Base-by-base conservation (phyloP, 164 flowering plant species). In the Taxillus chinensis region DNA sequence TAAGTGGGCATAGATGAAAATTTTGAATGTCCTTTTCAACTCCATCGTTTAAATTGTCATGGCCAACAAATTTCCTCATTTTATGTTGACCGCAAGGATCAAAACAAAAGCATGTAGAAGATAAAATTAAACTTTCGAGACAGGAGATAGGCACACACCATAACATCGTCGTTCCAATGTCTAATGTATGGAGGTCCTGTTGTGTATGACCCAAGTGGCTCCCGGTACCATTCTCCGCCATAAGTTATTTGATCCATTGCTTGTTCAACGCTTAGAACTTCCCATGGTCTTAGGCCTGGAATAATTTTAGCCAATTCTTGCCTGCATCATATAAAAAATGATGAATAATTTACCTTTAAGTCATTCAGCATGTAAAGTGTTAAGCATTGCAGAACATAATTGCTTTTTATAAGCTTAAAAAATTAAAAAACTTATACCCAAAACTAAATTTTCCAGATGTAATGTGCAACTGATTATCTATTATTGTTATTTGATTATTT, bases 231-330 rank as follows among this genome's bases (percentile, higher is more conserved):
- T 70, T 83, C 67, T 45, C 96, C 92, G 55, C 70, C 75, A 75
- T 78, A 92, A 42, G 92, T 84, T 39, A 92, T 85, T 62, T 73
- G 80, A 70, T 88, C 89, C 98, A 92, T 90, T 10, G 98, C 96
- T 76, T 90, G 96, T 69, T 92, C 98, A 17, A 88, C 61, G 62
- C 90, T 90, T 27, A 86, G 68, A 70, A 90, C 93, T 72, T 92
- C 96, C 98, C 97, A 90, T 55, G 98, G 98, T 73, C 98, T 86
- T 69, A 92, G 73, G 14, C 86, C 90, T 50, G 98, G 98, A 45
- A 87, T 82, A 60, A 70, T 55, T 73, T 82, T 70, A 12, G 79
- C 78, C 80, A 89, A 64, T 50, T 77, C 68, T 7, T 59, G 64
- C 82, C 98, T 87, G 82, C 65, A 60, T 40, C 68, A 70, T 17